Evolutionary conservation across 768 basidiomycete genomes (phyloP).

Genomic region (Auriscalpium vulgare): DNA sequence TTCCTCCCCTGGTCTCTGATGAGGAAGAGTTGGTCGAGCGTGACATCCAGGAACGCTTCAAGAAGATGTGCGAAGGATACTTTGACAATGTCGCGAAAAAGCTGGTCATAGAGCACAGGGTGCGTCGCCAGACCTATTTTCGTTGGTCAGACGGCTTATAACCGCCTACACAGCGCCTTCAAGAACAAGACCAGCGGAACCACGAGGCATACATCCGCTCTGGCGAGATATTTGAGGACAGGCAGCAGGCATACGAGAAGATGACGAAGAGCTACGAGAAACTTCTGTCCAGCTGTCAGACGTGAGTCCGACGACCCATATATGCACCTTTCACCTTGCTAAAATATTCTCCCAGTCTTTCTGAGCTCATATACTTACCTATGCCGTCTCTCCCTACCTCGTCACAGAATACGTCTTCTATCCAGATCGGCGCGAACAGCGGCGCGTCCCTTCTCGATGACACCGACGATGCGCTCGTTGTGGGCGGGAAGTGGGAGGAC

Average conservation of each 20-base stretch:
- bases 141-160: not conserved
- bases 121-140: conserved; percentile 25
- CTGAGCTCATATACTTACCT: conserved; percentile 80
- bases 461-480: conserved; percentile 42
- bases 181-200: conserved; percentile 94
- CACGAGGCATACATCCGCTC: conserved; percentile 99
- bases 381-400: conserved; percentile 79
- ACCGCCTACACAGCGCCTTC: conserved; percentile 55
- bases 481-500: conserved; percentile 93
- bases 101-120: conserved; percentile 85
- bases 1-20: conserved; percentile 38
- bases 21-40: conserved; percentile 75
- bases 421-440: conserved; percentile 54
- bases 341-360: conserved; percentile 45
- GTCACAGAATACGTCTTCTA: conserved; percentile 75
- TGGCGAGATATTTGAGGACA: conserved; percentile 98
- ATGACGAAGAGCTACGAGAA: conserved; percentile 97
- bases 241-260: conserved; percentile 97
- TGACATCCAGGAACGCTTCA: conserved; percentile 83
- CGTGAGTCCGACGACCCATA: conserved; percentile 32
- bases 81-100: conserved; percentile 91
- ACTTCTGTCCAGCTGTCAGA: conserved; percentile 79
- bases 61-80: conserved; percentile 88
- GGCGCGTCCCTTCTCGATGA: conserved; percentile 42
- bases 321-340: not conserved